phyloP scores from a whole-genome alignment of 306 rosid species.

The Sicyos baderoa region DNA sequence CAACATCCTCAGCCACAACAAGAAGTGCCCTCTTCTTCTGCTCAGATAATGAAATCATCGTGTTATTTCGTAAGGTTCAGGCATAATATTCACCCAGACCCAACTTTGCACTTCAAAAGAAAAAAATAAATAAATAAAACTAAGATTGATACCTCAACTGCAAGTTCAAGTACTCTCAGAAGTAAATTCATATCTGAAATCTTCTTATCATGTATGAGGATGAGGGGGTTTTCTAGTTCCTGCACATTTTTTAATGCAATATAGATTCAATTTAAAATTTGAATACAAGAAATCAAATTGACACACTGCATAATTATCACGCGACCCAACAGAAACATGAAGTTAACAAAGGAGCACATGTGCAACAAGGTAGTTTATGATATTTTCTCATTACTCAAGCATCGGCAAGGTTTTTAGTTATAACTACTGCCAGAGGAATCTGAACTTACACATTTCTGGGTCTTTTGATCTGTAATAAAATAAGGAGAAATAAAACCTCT shows the following conservation, averaged over 20 bases:
- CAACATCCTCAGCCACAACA: conserved; percentile 91
- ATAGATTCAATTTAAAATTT: not conserved
- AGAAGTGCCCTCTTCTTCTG: conserved; percentile 79
- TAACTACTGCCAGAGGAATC: not conserved
- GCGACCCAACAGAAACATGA: not conserved
- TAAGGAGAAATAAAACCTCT: conserved; percentile 90
- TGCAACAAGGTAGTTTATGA: not conserved
- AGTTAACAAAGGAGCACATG: not conserved
- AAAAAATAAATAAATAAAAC: conserved; percentile 12
- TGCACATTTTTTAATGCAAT: conserved; percentile 18
- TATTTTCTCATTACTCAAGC: not conserved
- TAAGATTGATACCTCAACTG: conserved; percentile 50
- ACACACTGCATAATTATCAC: not conserved
- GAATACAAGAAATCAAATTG: not conserved
- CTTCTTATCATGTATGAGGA: conserved; percentile 85
- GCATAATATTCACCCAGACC: not conserved
- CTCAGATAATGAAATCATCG: conserved; percentile 22
- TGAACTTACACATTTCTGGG: conserved; percentile 79
- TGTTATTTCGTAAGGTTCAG: not conserved
- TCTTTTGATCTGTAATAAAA: conserved; percentile 74
- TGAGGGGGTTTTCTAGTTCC: conserved; percentile 84
- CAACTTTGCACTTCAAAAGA: conserved; percentile 22
- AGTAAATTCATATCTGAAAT: conserved; percentile 68
- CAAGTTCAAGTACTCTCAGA: conserved; percentile 61
- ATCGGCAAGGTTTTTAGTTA: not conserved